Evolutionary conservation across 163 green algal genomes (phyloP).

Genomic region (Prototheca cutis): DNA sequence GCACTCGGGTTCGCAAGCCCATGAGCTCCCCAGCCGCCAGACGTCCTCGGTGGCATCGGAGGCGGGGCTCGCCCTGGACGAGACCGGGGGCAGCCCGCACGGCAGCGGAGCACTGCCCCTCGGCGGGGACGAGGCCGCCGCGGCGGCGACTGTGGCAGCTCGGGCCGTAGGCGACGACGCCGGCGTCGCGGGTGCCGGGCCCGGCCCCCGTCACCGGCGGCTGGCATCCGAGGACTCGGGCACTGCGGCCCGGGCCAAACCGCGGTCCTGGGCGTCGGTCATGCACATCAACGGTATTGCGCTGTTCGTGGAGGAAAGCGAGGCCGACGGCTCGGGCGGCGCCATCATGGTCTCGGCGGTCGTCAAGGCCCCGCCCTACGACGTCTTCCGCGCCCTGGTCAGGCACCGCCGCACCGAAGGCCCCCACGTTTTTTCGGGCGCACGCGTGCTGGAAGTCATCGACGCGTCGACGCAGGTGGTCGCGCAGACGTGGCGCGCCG

Average conservation of each 20-base stretch:
- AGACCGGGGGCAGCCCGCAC: no score
- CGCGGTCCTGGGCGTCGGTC: slow-evolving; percentile 21
- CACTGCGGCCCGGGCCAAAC: neutral
- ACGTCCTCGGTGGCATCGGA: neutral
- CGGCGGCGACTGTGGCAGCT: neutral
- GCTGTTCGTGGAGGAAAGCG: slow-evolving; percentile 33
- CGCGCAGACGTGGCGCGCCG: slow-evolving; percentile 12
- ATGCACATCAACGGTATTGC: slow-evolving; percentile 37
- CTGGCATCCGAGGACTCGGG: neutral
- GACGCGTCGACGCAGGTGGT: slow-evolving; percentile 24
- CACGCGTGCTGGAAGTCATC: slow-evolving; percentile 11
- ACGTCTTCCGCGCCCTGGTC: slow-evolving; percentile 25
- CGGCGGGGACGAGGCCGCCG: neutral
- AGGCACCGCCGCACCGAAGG: slow-evolving; percentile 14
- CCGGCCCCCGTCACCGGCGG: neutral
- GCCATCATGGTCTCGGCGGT: slow-evolving; percentile 29
- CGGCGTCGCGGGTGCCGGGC: neutral
- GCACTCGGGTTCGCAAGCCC: neutral
- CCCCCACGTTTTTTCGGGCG: slow-evolving; percentile 21
- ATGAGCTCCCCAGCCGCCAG: neutral
- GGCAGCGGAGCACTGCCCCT: no score
- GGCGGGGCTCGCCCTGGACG: no score
- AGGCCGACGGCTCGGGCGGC: slow-evolving; percentile 18
- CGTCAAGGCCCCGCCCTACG: slow-evolving; percentile 18
- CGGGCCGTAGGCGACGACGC: no score